Base-by-base conservation (phyloP, 2,329 filamentous ascomycete species). In the Nothopassalora personata region DNA sequence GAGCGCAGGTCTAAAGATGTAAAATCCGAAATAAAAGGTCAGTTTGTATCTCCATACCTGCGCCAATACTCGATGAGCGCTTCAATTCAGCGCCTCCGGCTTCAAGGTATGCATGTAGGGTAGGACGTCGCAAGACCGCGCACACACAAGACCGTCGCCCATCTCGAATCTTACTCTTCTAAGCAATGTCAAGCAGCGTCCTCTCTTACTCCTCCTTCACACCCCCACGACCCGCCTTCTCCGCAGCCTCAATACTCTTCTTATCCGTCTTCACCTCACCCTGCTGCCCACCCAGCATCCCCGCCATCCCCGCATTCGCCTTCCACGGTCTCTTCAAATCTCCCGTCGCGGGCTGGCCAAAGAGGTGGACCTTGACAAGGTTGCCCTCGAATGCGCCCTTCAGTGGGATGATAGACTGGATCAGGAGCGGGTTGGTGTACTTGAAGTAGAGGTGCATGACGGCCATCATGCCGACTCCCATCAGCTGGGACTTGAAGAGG, bases 391-490 rank as follows among this genome's bases (percentile, higher is more conserved):
- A 84, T 49, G 91, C 93, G 74, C 89, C 84, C 87, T 99, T 99
- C 77, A 97, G 82, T 34, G 94, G 94, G 73, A 99, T 94, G 80
- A 99, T 96, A 76, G 89, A 95, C 85, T 99, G 94, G 80, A 99
- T 96, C 72, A 97, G 82, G 54, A 99, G 89, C 46, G 94, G 94
- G 86, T 97, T 99, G 80, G 92, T 97, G 87, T 97, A 99, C 77
- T 97, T 92, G 83, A 99, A 89, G 86, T 97, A 99, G 63, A 99
- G 67, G 81, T 99, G 94, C 93, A 99, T 97, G 73, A 97, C 90
- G 63, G 78, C 86, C 93, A 99, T 97, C 92, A 99, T 99, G 76
- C 84, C 92, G 60, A 99, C 82, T 61, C 94, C 94, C 90, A 96
- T 97, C 71, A 95, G 79, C 80, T 97, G 93, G 65, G 87, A 84